Evolutionary conservation across 495 filamentous ascomycete genomes (phyloP).

Genomic region (Podospora australis): DNA sequence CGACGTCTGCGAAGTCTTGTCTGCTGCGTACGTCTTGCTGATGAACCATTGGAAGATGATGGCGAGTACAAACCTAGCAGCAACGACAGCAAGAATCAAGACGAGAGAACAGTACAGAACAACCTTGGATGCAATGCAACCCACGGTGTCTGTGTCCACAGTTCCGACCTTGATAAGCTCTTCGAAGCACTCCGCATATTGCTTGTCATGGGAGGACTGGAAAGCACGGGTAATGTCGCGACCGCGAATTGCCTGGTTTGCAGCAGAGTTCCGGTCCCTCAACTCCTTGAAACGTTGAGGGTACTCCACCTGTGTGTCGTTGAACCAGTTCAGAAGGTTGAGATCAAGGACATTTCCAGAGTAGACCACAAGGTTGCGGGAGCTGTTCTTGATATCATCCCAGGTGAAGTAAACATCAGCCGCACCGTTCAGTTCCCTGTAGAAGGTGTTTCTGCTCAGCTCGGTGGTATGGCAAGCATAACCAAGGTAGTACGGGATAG

Average conservation of each 20-base stretch:
- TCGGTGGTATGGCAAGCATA: conserved; percentile 85
- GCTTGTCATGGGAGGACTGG: conserved; percentile 68
- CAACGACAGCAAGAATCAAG: conserved; percentile 87
- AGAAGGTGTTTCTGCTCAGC: conserved; percentile 64
- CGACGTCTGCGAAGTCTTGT: conserved; percentile 62
- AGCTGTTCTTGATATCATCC: conserved; percentile 85
- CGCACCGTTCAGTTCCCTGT: conserved; percentile 51
- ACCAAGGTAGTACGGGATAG: conserved; percentile 67
- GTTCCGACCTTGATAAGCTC: conserved; percentile 94
- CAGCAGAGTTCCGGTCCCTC: conserved; percentile 39
- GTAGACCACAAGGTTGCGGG: conserved; percentile 86
- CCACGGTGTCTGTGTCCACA: conserved; percentile 92
- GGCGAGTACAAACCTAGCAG: conserved; percentile 83
- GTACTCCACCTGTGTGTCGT: conserved; percentile 71
- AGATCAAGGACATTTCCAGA: conserved; percentile 90
- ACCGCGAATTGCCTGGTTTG: conserved; percentile 71
- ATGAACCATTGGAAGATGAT: conserved; percentile 94
- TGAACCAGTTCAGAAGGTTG: conserved; percentile 87
- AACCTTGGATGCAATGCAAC: conserved; percentile 95
- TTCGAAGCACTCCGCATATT: conserved; percentile 74
- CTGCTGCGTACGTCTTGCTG: conserved; percentile 69
- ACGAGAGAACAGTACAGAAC: conserved; percentile 91
- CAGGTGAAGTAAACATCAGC: conserved; percentile 86
- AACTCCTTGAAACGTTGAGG: conserved; percentile 75
- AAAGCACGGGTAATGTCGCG: conserved; percentile 86